Percentiles rank a stretch among this genome's conserved stretches.
Conservation (phyloP, 2,329 filamentous ascomycete genomes). For the Knufia fluminis region DNA sequence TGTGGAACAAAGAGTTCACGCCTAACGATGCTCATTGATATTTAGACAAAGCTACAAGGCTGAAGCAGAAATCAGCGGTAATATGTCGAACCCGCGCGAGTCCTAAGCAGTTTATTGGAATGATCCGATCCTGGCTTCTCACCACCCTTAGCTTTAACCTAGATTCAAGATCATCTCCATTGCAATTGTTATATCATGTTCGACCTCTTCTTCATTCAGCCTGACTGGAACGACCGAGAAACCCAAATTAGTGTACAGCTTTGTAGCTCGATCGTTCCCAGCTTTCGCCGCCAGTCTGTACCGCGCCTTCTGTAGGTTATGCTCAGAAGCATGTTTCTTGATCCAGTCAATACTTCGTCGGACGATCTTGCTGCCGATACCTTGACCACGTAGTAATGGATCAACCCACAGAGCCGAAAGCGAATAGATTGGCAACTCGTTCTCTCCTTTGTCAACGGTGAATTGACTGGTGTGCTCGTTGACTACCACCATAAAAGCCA, state of each 20-base stretch:
- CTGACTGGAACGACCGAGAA: constrained; percentile 9
- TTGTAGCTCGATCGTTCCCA: constrained; percentile 17
- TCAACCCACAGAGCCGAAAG: constrained; percentile 1
- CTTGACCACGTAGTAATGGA: constrained; percentile 11
- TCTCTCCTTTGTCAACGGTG: constrained; percentile 6
- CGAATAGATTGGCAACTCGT: constrained; percentile 3
- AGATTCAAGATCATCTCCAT: neutral
- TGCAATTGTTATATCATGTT: constrained; percentile 12
- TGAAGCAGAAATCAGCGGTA: neutral
- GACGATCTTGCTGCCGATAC: constrained; percentile 14
- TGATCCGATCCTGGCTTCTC: neutral
- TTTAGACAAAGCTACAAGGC: neutral
- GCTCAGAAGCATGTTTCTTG: neutral
- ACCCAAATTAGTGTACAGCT: constrained; percentile 16
- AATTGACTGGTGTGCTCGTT: neutral
- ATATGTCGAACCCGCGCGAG: too few species aligned
- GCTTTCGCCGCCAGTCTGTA: constrained; percentile 10
- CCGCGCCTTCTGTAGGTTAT: neutral
- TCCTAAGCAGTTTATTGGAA: too few species aligned
- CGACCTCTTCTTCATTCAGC: constrained; percentile 10
- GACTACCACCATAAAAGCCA: neutral
- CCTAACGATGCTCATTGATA: neutral
- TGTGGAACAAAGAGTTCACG: neutral
- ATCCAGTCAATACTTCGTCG: constrained; percentile 13
- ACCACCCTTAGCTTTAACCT: neutral